These are phyloP conservation scores for Cladosporium sp. DNA, from an alignment of 2,329 filamentous ascomycete genomes.

Conservation along the genomic window DNA sequence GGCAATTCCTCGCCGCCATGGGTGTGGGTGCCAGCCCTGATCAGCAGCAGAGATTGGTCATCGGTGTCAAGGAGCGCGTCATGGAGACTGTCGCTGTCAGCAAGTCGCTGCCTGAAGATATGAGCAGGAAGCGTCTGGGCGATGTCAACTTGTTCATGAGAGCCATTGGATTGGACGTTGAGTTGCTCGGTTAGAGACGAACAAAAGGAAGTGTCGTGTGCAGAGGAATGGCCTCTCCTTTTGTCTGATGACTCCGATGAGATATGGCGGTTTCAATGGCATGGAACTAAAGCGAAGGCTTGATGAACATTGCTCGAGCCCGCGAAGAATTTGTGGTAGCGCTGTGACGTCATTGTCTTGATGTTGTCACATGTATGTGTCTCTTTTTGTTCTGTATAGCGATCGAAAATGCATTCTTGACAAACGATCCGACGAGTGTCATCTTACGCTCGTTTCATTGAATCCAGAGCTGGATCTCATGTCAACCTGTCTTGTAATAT, in stretches of 20 bases:
- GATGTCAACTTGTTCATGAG: constrained; percentile 99
- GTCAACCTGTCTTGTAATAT: no score
- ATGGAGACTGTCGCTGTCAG: constrained; percentile 89
- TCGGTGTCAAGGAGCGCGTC: constrained; percentile 95
- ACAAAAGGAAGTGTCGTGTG: background rate
- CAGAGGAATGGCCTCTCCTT: background rate
- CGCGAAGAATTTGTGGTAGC: background rate
- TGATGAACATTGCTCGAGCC: constrained; percentile 13
- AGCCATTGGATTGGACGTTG: constrained; percentile 96
- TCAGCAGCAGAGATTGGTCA: constrained; percentile 89
- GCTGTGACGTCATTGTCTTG: background rate
- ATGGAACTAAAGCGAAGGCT: background rate
- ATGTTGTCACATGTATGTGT: background rate
- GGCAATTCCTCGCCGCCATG: constrained; percentile 94
- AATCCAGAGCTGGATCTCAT: no score
- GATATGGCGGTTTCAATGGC: background rate
- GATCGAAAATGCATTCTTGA: background rate
- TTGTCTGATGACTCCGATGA: background rate
- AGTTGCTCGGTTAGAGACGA: constrained; percentile 54
- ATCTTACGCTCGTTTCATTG: no score
- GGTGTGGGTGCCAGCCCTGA: constrained; percentile 90
- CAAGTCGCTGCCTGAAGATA: constrained; percentile 82
- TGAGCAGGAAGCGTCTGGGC: constrained; percentile 75
- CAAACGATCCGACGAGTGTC: no score
- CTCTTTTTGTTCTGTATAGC: background rate